Evolutionary conservation across 2,329 filamentous ascomycete species (phyloP).

Genomic region (Exserohilum turcica): DNA sequence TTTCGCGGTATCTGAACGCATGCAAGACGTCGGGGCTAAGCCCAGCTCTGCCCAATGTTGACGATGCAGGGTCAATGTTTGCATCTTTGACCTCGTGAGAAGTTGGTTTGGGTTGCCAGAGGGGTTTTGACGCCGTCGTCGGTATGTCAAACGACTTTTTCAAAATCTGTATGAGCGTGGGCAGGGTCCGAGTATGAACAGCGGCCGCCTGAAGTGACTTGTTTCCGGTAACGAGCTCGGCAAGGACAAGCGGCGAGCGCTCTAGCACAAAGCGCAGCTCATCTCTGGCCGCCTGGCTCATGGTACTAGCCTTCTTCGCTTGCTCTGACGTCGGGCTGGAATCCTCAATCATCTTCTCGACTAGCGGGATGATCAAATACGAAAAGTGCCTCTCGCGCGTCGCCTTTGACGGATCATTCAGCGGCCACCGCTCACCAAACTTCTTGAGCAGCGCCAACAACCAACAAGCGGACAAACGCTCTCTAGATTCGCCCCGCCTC

Average conservation of each 20-base stretch:
- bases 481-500: conserved; percentile 47
- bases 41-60: conserved; percentile 39
- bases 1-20: conserved; percentile 76
- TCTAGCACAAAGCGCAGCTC: conserved; percentile 40
- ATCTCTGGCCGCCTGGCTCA: conserved; percentile 55
- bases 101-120: conserved; percentile 58
- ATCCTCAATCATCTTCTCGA: conserved; percentile 56
- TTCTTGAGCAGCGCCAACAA: conserved; percentile 47
- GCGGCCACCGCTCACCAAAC: conserved; percentile 44
- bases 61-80: conserved; percentile 39
- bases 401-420: conserved; percentile 45
- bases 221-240: conserved; percentile 78
- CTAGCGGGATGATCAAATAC: conserved; percentile 53
- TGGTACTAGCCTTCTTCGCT: conserved; percentile 26
- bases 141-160: conserved; percentile 70
- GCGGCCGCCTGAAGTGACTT: conserved; percentile 81
- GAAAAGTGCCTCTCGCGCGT: conserved; percentile 51
- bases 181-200: conserved; percentile 70
- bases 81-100: conserved; percentile 33
- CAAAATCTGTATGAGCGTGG: conserved; percentile 65
- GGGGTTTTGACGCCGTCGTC: conserved; percentile 53
- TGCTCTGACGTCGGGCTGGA: conserved; percentile 33
- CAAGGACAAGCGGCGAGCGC: conserved; percentile 74
- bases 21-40: conserved; percentile 63
- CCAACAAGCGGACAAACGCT: conserved; percentile 51